These are phyloP conservation scores for Xanthoceras sorbifolium DNA, from an alignment of 345 rosid species.

Conservation along the genomic window DNA sequence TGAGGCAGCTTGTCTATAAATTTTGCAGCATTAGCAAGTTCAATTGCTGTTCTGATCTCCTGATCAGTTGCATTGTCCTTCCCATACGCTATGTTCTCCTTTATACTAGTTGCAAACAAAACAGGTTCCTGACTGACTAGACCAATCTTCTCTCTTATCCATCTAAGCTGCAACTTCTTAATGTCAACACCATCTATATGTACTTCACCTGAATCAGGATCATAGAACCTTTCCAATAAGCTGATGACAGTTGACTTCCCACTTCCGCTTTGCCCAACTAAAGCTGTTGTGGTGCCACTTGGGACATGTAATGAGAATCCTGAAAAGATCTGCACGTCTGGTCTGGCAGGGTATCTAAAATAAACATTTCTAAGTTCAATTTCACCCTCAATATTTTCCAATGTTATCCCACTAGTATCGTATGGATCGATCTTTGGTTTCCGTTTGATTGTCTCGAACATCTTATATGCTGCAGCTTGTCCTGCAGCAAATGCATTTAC, in stretches of 20 bases:
- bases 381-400: slow-evolving; percentile 56
- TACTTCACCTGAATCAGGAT: slow-evolving; percentile 69
- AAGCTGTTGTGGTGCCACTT: slow-evolving; percentile 60
- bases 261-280: slow-evolving; percentile 82
- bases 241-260: slow-evolving; percentile 76
- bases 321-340: slow-evolving; percentile 59
- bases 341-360: slow-evolving; percentile 75
- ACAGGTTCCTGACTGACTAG: slow-evolving; percentile 73
- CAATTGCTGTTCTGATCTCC: slow-evolving; percentile 58
- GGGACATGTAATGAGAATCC: slow-evolving; percentile 59
- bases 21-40: slow-evolving; percentile 66
- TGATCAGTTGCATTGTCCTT: slow-evolving; percentile 53
- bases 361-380: slow-evolving; percentile 60
- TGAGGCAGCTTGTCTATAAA: slow-evolving; percentile 62
- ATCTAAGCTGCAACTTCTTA: slow-evolving; percentile 52
- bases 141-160: slow-evolving; percentile 65
- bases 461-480: slow-evolving; percentile 70
- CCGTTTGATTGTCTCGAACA: slow-evolving; percentile 67
- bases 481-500: slow-evolving; percentile 70
- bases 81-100: slow-evolving; percentile 69
- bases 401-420: slow-evolving; percentile 40
- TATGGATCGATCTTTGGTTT: slow-evolving; percentile 56
- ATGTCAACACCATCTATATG: slow-evolving; percentile 57
- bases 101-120: slow-evolving; percentile 54
- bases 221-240: slow-evolving; percentile 70